Percentiles rank a stretch among this genome's conserved stretches.
phyloP scores from a whole-genome alignment of 1,284 basidiomycete species.

The Leccinum ambiguum region DNA sequence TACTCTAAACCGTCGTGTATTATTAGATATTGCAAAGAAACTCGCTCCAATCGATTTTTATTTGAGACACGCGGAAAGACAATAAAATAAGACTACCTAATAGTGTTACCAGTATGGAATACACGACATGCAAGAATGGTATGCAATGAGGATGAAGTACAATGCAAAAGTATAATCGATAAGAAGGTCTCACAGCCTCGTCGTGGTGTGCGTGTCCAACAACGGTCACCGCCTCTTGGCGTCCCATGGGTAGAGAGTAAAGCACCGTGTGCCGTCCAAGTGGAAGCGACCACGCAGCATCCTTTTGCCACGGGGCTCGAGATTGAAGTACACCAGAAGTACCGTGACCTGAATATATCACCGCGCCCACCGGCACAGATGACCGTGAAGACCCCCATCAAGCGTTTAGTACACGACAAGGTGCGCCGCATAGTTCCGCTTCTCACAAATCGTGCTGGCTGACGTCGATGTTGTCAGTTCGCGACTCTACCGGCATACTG shows the following conservation, averaged over 20 bases:
- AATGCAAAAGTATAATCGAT: slow-evolving; percentile 13
- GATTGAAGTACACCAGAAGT: too few species aligned
- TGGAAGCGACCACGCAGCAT: slow-evolving; percentile 9
- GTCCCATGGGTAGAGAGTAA: slow-evolving; percentile 26
- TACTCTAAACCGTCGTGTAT: slow-evolving; percentile 19
- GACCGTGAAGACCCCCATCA: slow-evolving; percentile 1
- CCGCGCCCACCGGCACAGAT: not conserved
- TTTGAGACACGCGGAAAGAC: not conserved
- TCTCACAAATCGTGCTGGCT: too few species aligned
- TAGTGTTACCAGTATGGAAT: slow-evolving; percentile 5
- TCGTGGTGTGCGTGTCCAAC: slow-evolving; percentile 8
- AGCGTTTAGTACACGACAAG: too few species aligned
- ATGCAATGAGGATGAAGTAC: slow-evolving; percentile 28
- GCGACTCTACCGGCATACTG: too few species aligned
- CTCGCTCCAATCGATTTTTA: too few species aligned
- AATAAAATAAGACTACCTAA: slow-evolving; percentile 12
- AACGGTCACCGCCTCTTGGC: slow-evolving; percentile 21
- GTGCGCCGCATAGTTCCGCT: too few species aligned
- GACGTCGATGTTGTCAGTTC: too few species aligned
- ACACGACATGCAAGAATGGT: slow-evolving; percentile 13
- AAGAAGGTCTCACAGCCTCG: slow-evolving; percentile 7
- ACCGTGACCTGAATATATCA: not conserved
- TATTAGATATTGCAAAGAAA: slow-evolving; percentile 16
- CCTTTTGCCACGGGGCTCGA: slow-evolving; percentile 7
- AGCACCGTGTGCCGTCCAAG: not conserved